A percentile compares a stretch with the other conserved stretches of the same genome.
Conservation (phyloP, 306 rosid species). For the Erythrophleum fordii region DNA sequence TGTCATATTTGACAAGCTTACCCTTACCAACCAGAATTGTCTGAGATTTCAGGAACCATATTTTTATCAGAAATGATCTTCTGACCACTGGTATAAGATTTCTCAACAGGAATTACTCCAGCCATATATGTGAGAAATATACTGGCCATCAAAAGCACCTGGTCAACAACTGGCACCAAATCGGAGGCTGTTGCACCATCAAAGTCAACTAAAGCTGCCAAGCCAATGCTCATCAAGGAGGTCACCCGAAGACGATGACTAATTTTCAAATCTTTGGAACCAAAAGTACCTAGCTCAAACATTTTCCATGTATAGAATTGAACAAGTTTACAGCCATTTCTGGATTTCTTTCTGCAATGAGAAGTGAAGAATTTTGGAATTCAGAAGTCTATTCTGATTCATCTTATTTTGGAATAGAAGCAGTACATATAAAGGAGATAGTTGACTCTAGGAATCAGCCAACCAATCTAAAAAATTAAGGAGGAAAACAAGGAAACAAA, state of each 20-base stretch:
- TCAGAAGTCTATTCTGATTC: too few relatives aligned
- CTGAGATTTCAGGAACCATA: constrained; percentile 49
- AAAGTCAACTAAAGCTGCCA: constrained; percentile 65
- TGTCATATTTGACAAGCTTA: constrained; percentile 55
- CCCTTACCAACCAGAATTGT: constrained; percentile 98
- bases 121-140: constrained; percentile 86
- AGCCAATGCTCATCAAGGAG: constrained; percentile 55
- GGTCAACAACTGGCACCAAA: constrained; percentile 76
- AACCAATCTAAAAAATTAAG: too few relatives aligned
- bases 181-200: constrained; percentile 59
- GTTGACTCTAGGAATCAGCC: too few relatives aligned
- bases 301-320: constrained; percentile 44
- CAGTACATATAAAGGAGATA: too few relatives aligned
- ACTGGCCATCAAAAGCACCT: constrained; percentile 82
- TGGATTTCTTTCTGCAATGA: constrained; percentile 57
- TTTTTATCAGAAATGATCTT: constrained; percentile 55
- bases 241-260: constrained; percentile 44
- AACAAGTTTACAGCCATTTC: constrained; percentile 45
- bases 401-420: too few relatives aligned
- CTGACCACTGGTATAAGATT: constrained; percentile 48
- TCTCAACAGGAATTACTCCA: constrained; percentile 73
- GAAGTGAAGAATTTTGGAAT: too few relatives aligned
- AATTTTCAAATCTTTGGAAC: constrained; percentile 43
- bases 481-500: too few relatives aligned
- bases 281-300: constrained; percentile 42